Base-by-base conservation (phyloP, 768 basidiomycete species). In the Auricularia sp. region DNA sequence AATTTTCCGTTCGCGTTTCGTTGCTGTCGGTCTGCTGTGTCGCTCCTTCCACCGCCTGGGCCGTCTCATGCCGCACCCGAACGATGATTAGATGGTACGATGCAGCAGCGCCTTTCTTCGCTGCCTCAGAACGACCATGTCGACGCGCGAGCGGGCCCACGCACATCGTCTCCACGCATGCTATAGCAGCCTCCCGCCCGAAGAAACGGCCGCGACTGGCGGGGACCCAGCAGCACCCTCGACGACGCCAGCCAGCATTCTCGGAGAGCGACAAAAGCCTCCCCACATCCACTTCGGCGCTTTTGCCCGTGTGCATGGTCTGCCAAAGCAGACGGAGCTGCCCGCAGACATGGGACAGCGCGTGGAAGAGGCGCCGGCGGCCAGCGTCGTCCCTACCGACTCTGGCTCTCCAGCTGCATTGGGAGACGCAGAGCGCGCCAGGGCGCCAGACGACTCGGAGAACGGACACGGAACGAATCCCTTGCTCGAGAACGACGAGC, bases 71-170 rank as follows among this genome's bases (percentile, higher is more conserved):
- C 18, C 21, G 54, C 54, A 35, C 24, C 11, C 34, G 56, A 59
- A 59, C 56, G 29, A 59, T 59, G 56, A 59, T 59, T 59, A 59
- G 56, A 59, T 59, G 56, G 56, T 59, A 35, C 56, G 56, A 59
- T 59, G 56, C 56, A 24, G 56, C 24, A 34, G 24, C 56, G 14
- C 56, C 56, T 59, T 59, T 10, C 34, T 59, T 14, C 47, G 47
- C 47, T 51, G 47, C 47, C 47, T 51, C 47, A 51, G 47, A 21
- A 51, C 47, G 10, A 51, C 47, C 14, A 51, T 51, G 47, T 10
- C 47, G 18, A 51, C 47, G 18, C 47, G 47, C 47, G 21, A 42
- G 8, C 39, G 39, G 29, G 29, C 29, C 44, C 10, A 10, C 18
- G 11, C 44, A 45, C 18, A 45, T 18, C 10, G 47, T 18, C 7